Conservation (phyloP, 78 protist species). For the Dictyostelium intermedium region DNA sequence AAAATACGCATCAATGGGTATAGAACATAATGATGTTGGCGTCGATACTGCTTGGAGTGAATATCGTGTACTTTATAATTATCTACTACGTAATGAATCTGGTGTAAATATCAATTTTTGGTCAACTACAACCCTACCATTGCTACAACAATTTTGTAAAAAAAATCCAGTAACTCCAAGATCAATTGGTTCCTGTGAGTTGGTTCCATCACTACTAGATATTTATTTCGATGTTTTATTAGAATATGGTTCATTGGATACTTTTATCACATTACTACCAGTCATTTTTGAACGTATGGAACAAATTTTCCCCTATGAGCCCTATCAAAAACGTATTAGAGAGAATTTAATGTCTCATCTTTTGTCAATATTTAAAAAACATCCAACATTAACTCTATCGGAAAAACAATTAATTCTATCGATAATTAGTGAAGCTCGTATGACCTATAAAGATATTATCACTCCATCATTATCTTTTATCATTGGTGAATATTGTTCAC, state of each 20-base stretch:
- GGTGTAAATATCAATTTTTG: constrained; percentile 79
- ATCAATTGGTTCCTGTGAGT: constrained; percentile 35
- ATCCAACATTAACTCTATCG: constrained; percentile 10
- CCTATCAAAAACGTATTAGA: constrained; percentile 10
- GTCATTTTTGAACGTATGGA: constrained; percentile 58
- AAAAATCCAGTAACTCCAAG: constrained; percentile 67
- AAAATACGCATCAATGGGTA: constrained; percentile 11
- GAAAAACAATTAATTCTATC: constrained; percentile 39
- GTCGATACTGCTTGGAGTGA: constrained; percentile 70
- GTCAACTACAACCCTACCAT: constrained; percentile 73
- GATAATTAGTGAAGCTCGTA: constrained; percentile 32
- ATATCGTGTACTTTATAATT: constrained; percentile 70
- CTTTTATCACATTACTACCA: background rate
- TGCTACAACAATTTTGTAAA: constrained; percentile 55
- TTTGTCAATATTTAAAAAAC: background rate
- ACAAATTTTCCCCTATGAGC: constrained; percentile 52
- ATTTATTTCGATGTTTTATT: constrained; percentile 53
- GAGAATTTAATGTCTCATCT: constrained; percentile 40
- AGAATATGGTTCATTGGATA: constrained; percentile 1
- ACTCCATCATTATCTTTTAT: constrained; percentile 29
- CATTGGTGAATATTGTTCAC: constrained; percentile 54
- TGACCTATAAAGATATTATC: background rate
- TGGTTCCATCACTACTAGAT: constrained; percentile 39
- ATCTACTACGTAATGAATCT: constrained; percentile 70
- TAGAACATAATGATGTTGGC: background rate